Base-by-base conservation (phyloP, 2,329 filamentous ascomycete species). In the Trichoderma arundinaceum region DNA sequence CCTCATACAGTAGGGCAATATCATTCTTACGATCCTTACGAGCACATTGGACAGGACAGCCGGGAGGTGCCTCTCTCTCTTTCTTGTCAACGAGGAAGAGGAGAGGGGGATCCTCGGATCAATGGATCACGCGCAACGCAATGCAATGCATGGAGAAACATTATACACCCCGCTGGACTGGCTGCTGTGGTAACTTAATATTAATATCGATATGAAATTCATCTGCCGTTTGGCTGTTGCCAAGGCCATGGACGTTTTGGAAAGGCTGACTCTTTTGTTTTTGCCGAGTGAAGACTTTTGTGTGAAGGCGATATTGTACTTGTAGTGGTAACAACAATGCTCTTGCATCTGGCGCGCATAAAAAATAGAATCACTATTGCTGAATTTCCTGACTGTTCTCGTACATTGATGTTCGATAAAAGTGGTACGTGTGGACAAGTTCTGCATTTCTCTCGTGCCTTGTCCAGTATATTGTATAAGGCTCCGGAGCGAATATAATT, bases 21-120 rank as follows among this genome's bases (percentile, higher is more conserved):
- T 76, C 75, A 79, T 85, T 84, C 82, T 83, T 81, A 85, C 83
- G 83, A 84, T 86, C 83, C 81, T 85, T 84, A 83, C 79, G 80
- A 83, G 54, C 44, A 65, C 53, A 51, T n/a, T 39, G 41, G 52
- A 38, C 41, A 33, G 61, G 32, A 72, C 73, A 74, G 71, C 69
- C 71, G 73, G 69, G 70, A 22, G 69, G 39, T 38, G n/a, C 49
- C 39, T 49, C n/a, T 59, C 43, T 28, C 10, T 2, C 4, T 39
- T 15, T 22, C 44, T 59, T n/a, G 7, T 19, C 35, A 12, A 33
- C 17, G 7, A 3, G 10, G 7, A 44, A 19, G 39, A 58, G 38
- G 49, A n/a, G 72, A 66, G 67, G 66, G 70, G 62, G 61, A 52
- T 59, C 17, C 54, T 49, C 66, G 46, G n/a, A 52, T 61, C 46